Evolutionary conservation across 2,329 filamentous ascomycete species (phyloP).

Genomic region (Aureobasidium pullulans): DNA sequence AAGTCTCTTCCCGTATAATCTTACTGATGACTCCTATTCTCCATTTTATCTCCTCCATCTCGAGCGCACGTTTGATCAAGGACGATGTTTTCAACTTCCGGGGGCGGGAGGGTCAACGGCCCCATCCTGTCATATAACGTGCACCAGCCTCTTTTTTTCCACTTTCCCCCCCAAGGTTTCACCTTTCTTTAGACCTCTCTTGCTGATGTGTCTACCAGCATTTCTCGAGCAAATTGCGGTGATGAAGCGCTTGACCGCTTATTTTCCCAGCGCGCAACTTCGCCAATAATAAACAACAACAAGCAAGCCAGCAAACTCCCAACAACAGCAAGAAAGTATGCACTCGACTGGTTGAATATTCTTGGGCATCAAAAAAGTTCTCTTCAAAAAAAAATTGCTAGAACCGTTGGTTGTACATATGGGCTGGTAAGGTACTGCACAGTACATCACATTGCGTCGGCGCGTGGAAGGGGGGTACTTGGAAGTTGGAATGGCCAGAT

Average conservation of each 20-base stretch:
- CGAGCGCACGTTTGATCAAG: not conserved
- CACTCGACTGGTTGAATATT: not conserved
- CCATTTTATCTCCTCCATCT: not conserved
- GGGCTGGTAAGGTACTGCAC: not conserved
- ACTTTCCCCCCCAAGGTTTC: not conserved
- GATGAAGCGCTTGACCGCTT: not conserved
- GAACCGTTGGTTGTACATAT: not conserved
- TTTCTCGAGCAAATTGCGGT: slow-evolving; percentile 4
- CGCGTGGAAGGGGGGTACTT: not conserved
- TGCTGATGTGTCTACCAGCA: not conserved
- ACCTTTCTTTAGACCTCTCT: slow-evolving; percentile 10
- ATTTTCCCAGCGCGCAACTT: not conserved
- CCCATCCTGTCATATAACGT: slow-evolving; percentile 1
- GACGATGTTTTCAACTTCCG: not conserved
- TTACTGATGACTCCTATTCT: not conserved
- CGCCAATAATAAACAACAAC: not conserved
- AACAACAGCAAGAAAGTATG: not conserved
- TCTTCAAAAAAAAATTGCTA: not conserved
- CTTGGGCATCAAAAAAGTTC: not conserved
- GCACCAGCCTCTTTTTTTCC: not conserved
- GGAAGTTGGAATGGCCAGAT: not conserved
- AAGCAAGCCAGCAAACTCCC: not conserved
- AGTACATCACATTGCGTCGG: not conserved
- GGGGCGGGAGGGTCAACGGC: slow-evolving; percentile 9
- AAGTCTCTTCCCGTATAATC: not conserved